These are phyloP conservation scores for Linnemannia zychae DNA, from an alignment of 192 early-diverging fungal genomes.

Conservation along the genomic window DNA sequence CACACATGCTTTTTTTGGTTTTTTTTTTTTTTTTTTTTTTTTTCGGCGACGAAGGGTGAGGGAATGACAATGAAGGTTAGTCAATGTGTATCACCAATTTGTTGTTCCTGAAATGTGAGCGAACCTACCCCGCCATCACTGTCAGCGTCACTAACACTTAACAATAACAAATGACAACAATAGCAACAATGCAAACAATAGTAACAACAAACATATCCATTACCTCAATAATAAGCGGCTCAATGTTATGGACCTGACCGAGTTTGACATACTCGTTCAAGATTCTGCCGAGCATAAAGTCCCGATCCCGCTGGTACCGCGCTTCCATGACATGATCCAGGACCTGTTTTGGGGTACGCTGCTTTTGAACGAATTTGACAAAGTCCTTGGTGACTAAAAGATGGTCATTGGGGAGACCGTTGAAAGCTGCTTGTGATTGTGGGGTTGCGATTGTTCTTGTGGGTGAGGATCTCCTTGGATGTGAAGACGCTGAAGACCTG, in stretches of 20 bases:
- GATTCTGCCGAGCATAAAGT: background rate
- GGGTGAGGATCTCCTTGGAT: background rate
- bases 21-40: too few relatives aligned
- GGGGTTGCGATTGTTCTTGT: background rate
- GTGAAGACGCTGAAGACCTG: too few relatives aligned
- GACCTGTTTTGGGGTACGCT: background rate
- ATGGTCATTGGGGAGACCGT: background rate
- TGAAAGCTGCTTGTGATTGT: background rate
- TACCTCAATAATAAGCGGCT: constrained; percentile 1
- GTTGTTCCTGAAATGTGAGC: too few relatives aligned
- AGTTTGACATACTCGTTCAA: background rate
- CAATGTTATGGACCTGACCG: background rate
- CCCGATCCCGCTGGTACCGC: background rate
- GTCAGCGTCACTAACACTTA: too few relatives aligned
- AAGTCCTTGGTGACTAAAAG: background rate
- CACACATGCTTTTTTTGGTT: too few relatives aligned
- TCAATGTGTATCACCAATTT: too few relatives aligned
- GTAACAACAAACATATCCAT: background rate
- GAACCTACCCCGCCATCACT: too few relatives aligned
- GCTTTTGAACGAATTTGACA: background rate
- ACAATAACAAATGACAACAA: too few relatives aligned
- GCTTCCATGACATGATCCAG: constrained; percentile 3
- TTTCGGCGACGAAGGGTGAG: too few relatives aligned
- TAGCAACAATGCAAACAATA: too few relatives aligned
- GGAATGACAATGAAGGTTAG: too few relatives aligned